phyloP scores from a whole-genome alignment of 2,329 filamentous ascomycete genomes.

The Ceratocystis smalleyi region DNA sequence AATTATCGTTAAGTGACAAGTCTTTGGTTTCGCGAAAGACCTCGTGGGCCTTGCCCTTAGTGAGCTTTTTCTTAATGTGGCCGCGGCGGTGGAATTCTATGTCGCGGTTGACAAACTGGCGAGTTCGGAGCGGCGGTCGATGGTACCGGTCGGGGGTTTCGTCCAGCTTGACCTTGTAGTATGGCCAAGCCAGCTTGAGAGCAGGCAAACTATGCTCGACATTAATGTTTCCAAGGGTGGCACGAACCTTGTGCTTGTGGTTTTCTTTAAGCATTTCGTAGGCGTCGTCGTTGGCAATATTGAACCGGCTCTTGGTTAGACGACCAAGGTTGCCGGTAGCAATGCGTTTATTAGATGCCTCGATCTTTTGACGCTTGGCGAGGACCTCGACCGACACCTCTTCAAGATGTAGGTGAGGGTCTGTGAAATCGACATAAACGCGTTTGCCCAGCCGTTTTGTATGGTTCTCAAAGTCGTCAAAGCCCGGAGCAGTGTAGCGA shows the following conservation, averaged over 20 bases:
- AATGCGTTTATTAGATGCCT: slow-evolving; percentile 48
- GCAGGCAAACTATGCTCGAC: slow-evolving; percentile 91
- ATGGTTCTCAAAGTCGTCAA: slow-evolving; percentile 65
- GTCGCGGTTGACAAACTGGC: slow-evolving; percentile 47
- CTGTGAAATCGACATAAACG: slow-evolving; percentile 72
- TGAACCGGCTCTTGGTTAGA: slow-evolving; percentile 69
- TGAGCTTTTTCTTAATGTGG: slow-evolving; percentile 63
- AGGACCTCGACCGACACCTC: slow-evolving; percentile 50
- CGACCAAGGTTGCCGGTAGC: slow-evolving; percentile 54
- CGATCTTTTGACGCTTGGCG: slow-evolving; percentile 41
- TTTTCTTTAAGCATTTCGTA: slow-evolving; percentile 95
- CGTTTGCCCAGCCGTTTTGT: slow-evolving; percentile 61
- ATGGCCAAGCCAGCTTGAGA: slow-evolving; percentile 81
- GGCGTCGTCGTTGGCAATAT: slow-evolving; percentile 88
- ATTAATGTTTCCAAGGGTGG: slow-evolving; percentile 77
- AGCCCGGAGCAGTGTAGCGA: slow-evolving; percentile 48
- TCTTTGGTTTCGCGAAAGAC: slow-evolving; percentile 69
- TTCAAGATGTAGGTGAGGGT: slow-evolving; percentile 74
- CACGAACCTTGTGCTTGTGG: slow-evolving; percentile 87
- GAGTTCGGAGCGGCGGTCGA: slow-evolving; percentile 61
- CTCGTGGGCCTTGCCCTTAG: slow-evolving; percentile 64
- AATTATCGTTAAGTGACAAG: slow-evolving; percentile 76
- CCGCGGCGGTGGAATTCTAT: slow-evolving; percentile 59
- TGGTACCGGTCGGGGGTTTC: slow-evolving; percentile 69
- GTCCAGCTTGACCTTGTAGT: slow-evolving; percentile 76